Conservation (phyloP, 1,139 yeast species). For the Kodamaea ohmeri region DNA sequence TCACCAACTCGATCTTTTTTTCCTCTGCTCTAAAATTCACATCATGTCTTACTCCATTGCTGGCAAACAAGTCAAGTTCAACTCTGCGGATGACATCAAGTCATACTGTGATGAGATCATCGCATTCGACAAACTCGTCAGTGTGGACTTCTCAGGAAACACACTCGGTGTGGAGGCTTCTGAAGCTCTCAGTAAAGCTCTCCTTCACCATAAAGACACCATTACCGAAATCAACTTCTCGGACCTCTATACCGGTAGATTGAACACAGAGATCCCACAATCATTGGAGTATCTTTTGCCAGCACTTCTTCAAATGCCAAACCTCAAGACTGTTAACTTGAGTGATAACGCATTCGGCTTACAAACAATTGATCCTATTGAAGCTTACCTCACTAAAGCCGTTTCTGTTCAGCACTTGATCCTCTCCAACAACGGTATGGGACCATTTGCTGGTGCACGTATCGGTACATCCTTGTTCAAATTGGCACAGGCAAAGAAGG, state of each 20-base stretch:
- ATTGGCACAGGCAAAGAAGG: constrained; percentile 63
- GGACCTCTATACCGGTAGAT: constrained; percentile 90
- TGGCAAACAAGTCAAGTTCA: constrained; percentile 75
- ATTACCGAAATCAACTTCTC: constrained; percentile 74
- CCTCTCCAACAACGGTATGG: constrained; percentile 93
- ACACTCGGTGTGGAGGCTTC: constrained; percentile 93
- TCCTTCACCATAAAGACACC: constrained; percentile 48
- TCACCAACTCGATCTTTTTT: no score
- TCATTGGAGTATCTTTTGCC: constrained; percentile 73
- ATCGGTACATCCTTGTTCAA: constrained; percentile 81
- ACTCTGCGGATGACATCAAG: constrained; percentile 68
- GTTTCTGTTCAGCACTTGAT: constrained; percentile 79
- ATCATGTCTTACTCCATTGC: constrained; percentile 53
- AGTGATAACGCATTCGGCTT: constrained; percentile 97
- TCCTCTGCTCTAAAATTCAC: no score
- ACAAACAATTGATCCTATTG: constrained; percentile 89
- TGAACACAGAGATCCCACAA: constrained; percentile 90
- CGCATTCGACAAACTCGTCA: constrained; percentile 39
- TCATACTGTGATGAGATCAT: constrained; percentile 58
- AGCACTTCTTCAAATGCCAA: constrained; percentile 64
- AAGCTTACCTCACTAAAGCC: constrained; percentile 71
- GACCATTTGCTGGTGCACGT: constrained; percentile 95
- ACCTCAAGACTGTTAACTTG: constrained; percentile 71
- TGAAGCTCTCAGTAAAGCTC: constrained; percentile 60
- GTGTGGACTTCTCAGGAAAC: constrained; percentile 84